These are phyloP conservation scores for Sherardia arvensis DNA, from an alignment of 257 asterid genomes.

Conservation along the genomic window DNA sequence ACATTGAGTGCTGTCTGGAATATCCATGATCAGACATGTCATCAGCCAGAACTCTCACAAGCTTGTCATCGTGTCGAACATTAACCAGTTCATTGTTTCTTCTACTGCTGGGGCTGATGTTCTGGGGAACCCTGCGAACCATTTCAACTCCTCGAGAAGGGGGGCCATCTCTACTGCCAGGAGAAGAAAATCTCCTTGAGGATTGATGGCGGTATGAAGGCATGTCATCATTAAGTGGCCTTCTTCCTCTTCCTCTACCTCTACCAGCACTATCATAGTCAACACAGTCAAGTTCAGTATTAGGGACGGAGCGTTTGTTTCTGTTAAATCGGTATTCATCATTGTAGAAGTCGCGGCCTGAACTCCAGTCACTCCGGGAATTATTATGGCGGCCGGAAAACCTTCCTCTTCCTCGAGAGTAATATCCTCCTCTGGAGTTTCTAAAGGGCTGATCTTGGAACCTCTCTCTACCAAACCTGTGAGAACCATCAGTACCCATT, in stretches of 20 bases:
- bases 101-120: constrained; percentile 38
- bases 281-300: constrained; percentile 37
- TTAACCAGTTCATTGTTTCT: constrained; percentile 29
- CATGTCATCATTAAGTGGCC: constrained; percentile 39
- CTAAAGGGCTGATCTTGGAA: constrained; percentile 43
- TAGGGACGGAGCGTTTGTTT: constrained; percentile 40
- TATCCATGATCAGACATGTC: constrained; percentile 37
- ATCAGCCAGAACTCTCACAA: constrained; percentile 37
- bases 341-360: constrained; percentile 47
- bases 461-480: constrained; percentile 51
- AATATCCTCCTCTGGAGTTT: constrained; percentile 42
- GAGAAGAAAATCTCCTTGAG: constrained; percentile 50
- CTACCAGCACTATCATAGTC: constrained; percentile 36
- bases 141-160: constrained; percentile 31
- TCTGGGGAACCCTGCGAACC: constrained; percentile 43
- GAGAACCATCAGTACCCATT: constrained; percentile 38
- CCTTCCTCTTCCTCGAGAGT: constrained; percentile 67
- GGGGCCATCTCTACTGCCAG: constrained; percentile 47
- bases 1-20: constrained; percentile 35
- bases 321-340: constrained; percentile 47
- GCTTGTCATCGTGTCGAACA: constrained; percentile 36
- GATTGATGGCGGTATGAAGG: constrained; percentile 35
- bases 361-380: constrained; percentile 50
- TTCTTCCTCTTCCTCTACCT: constrained; percentile 45
- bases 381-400: constrained; percentile 41